Evolutionary conservation across 352 stramenopile species (phyloP).

Genomic region (Phytopythium cucurbitacearum): DNA sequence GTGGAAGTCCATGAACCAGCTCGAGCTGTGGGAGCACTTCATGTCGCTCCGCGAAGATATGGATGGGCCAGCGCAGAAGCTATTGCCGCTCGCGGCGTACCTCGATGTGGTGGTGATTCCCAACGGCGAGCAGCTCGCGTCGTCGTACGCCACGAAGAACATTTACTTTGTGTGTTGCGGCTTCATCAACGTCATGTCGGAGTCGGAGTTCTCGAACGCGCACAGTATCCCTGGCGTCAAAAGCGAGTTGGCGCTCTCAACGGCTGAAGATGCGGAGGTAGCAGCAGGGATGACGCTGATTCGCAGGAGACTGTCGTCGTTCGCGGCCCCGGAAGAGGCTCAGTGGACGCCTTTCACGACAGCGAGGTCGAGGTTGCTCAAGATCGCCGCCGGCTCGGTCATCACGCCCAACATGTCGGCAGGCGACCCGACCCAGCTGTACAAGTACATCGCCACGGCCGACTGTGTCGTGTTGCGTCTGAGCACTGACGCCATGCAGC

Average conservation of each 20-base stretch:
- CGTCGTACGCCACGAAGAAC: conserved; percentile 33
- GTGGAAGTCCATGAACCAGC: conserved; percentile 55
- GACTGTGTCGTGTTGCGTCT: conserved; percentile 66
- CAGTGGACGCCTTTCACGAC: conserved; percentile 70
- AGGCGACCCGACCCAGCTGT: conserved; percentile 23
- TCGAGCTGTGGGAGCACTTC: conserved; percentile 69
- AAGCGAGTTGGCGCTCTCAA: too few relatives aligned
- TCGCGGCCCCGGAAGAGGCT: conserved; percentile 37
- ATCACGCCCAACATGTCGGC: conserved; percentile 51
- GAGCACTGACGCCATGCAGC: conserved; percentile 49
- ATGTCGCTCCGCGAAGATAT: conserved; percentile 29
- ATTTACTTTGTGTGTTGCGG: conserved; percentile 80
- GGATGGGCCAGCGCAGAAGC: conserved; percentile 27
- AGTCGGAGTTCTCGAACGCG: conserved; percentile 57
- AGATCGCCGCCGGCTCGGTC: conserved; percentile 72
- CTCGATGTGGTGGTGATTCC: conserved; percentile 52
- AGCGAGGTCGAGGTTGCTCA: conserved; percentile 51
- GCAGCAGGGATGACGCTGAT: too few relatives aligned
- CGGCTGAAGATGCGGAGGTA: too few relatives aligned
- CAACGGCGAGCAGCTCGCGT: conserved; percentile 31
- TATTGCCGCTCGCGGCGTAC: conserved; percentile 55
- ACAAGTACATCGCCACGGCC: conserved; percentile 60
- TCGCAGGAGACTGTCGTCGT: conserved; percentile 13
- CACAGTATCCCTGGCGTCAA: conserved; percentile 53
- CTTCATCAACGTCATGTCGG: conserved; percentile 66